A percentile compares a stretch with the other conserved stretches of the same genome.
Evolutionary conservation across 2,329 filamentous ascomycete genomes (phyloP).

Genomic region (Esteya vermicola): DNA sequence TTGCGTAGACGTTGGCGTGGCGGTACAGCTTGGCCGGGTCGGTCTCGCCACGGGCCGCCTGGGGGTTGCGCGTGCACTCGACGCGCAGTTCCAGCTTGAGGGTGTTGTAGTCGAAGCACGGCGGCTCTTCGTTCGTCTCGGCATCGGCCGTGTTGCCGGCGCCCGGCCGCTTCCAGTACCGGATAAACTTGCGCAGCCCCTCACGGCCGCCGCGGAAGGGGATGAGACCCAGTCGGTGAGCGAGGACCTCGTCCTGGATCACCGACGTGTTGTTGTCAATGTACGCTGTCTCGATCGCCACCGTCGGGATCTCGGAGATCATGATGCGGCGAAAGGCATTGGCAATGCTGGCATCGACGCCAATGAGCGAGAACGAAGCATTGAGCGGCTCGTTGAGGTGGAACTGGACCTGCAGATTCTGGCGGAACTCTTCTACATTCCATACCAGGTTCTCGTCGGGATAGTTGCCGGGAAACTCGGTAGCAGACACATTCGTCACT

Average conservation of each 20-base stretch:
- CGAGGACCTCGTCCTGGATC: conserved; percentile 93
- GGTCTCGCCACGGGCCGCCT: conserved; percentile 56
- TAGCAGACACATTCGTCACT: conserved; percentile 76
- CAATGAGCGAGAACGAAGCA: conserved; percentile 79
- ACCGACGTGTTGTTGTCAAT: conserved; percentile 95
- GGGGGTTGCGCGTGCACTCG: conserved; percentile 64
- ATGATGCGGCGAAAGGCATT: conserved; percentile 97
- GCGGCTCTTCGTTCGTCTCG: conserved; percentile 27
- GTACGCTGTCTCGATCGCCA: conserved; percentile 89
- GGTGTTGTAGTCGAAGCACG: conserved; percentile 72
- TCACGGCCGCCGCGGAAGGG: conserved; percentile 70
- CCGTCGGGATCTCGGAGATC: conserved; percentile 82
- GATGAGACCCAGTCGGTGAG: conserved; percentile 78
- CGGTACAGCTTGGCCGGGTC: conserved; percentile 77
- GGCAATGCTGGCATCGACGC: conserved; percentile 81
- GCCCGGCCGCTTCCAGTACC: conserved; percentile 62
- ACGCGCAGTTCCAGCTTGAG: conserved; percentile 64
- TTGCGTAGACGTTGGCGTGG: conserved; percentile 71
- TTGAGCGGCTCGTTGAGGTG: conserved; percentile 70
- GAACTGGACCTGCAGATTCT: conserved; percentile 47
- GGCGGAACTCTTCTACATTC: conserved; percentile 29
- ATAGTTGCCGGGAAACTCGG: conserved; percentile 84
- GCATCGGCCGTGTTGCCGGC: conserved; percentile 50
- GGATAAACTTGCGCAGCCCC: conserved; percentile 63
- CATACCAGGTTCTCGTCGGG: conserved; percentile 60